Base-by-base conservation (phyloP, 305 asterid species). In the Withania somnifera region DNA sequence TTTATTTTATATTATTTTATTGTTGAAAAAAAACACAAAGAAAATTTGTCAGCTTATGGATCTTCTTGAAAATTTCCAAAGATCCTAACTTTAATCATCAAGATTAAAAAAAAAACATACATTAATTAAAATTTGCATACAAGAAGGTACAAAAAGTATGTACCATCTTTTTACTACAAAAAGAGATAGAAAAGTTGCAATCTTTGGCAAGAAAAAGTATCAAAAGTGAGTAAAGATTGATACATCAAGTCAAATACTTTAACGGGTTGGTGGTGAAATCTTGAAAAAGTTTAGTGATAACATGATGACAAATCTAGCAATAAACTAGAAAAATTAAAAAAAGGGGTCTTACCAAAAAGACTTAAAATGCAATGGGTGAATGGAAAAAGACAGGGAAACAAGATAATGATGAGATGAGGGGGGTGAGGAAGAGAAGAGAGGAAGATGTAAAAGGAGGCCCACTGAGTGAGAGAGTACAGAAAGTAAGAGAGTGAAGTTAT, bases 71-170 rank as follows among this genome's bases (percentile, higher is more conserved):
- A 86, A 87, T 84, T 32, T 81, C 87, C 54, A 81, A 78, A 79
- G 87, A 83, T 84, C 85, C 87, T 63, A 82, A 84, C 86, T 90
- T 82, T 85, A 89, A 89, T 86, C 90, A 89, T 84, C 83, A 84
- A 80, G 86, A 83, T 85, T 38, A 24, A 78, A 86, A 82, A 56
- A 9, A 19, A 45, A 75, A n/a, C n/a, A n/a, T 52, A 58, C 78
- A 79, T 51, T n/a, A n/a, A n/a, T n/a, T n/a, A 57, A 84, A 86
- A 83, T 40, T 61, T 78, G 79, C 83, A 84, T 81, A 85, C 57
- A 1, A 78, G 6, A 80, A 76, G 86, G 86, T 42, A 61, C 47
- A 86, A 89, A 89, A 82, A 85, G 60, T 22, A 4, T 66, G 83
- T 60, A 76, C 14, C 76, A 50, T 66, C 58, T 52, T 73, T 80